Conservation (phyloP, 73 alveolate genomes). For the Symbiodinium natans region DNA sequence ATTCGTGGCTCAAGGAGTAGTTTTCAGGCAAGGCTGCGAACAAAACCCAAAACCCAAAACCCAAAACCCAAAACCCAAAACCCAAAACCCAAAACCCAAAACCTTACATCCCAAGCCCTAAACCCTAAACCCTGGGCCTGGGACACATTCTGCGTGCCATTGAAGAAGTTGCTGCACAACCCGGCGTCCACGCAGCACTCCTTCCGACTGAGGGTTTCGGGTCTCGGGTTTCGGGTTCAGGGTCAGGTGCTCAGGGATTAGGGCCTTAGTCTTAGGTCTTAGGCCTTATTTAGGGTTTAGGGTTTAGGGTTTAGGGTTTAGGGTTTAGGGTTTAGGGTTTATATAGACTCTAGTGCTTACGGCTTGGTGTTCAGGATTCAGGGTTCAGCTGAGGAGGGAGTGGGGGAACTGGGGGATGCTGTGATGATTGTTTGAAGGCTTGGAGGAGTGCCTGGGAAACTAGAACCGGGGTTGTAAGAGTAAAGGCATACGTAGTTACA, state of each 20-base stretch:
- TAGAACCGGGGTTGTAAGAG: no score
- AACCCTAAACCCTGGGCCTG: not conserved
- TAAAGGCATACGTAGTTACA: no score
- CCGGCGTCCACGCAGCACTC: conserved; percentile 60
- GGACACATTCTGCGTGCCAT: not conserved
- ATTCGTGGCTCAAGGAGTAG: no score
- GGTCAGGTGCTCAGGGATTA: not conserved
- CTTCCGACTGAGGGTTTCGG: not conserved
- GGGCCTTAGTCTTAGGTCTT: not conserved
- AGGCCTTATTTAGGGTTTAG: no score
- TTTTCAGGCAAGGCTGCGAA: no score
- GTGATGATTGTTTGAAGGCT: no score
- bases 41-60: no score
- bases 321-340: not conserved
- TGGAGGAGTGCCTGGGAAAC: no score
- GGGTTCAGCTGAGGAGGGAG: not conserved
- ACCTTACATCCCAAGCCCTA: no score
- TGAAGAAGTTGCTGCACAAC: conserved; percentile 24
- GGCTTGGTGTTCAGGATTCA: not conserved
- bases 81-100: no score
- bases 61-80: no score
- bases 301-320: not conserved
- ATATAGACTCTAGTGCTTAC: not conserved
- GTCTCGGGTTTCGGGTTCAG: not conserved
- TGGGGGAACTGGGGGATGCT: no score